Conservation (phyloP, 768 basidiomycete genomes). For the Tulasnella sp. region DNA sequence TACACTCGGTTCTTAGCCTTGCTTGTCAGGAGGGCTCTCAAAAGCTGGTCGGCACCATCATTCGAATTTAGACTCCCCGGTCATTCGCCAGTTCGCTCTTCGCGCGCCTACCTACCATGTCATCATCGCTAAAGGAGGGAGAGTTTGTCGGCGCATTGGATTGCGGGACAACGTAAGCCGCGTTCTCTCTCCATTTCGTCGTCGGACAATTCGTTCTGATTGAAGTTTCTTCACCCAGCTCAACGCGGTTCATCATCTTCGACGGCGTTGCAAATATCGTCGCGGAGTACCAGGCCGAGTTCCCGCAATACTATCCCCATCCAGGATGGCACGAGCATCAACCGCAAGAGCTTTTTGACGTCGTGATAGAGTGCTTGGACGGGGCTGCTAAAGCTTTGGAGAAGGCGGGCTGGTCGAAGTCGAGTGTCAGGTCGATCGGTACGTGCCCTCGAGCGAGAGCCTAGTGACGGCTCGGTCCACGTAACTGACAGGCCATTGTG, state of each 20-base stretch:
- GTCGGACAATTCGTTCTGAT: background rate
- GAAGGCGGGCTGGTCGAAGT: constrained; percentile 57
- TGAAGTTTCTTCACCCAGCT: constrained; percentile 34
- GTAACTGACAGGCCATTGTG: background rate
- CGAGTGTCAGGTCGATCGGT: constrained; percentile 90
- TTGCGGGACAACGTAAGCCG: constrained; percentile 83
- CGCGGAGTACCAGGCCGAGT: constrained; percentile 83
- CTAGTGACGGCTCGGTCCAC: constrained; percentile 5
- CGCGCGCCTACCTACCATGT: background rate
- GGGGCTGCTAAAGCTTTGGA: constrained; percentile 61
- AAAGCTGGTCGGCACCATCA: background rate
- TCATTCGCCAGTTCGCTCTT: background rate
- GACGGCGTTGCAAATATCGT: constrained; percentile 79
- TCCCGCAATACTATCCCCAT: constrained; percentile 84
- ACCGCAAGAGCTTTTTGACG: constrained; percentile 64
- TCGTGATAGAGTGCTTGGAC: constrained; percentile 64
- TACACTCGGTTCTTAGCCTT: background rate
- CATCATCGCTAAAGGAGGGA: background rate
- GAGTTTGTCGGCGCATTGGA: constrained; percentile 89
- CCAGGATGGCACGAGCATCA: constrained; percentile 98
- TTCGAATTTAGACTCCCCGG: background rate
- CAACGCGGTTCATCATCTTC: constrained; percentile 86
- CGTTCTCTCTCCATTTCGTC: background rate
- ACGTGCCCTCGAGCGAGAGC: constrained; percentile 7
- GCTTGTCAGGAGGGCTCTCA: background rate